Conservation (phyloP, 805 yeast species). For the Kodamaea lidongshanica region DNA sequence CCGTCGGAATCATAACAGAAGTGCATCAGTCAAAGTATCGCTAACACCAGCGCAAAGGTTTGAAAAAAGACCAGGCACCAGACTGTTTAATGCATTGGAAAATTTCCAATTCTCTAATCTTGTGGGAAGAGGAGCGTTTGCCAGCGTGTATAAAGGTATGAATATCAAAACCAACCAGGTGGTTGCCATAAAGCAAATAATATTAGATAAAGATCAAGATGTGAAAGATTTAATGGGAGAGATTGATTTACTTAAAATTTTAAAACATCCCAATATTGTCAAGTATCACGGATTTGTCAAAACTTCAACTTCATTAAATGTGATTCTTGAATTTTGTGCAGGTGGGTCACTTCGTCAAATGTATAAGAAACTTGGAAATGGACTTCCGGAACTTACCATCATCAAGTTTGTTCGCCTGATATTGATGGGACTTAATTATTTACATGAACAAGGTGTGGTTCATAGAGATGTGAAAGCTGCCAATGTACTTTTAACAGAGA, state of each 20-base stretch:
- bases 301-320: slow-evolving; percentile 45
- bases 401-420: slow-evolving; percentile 48
- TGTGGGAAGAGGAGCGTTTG: slow-evolving; percentile 89
- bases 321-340: slow-evolving; percentile 56
- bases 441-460: slow-evolving; percentile 68
- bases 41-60: slow-evolving; percentile 48
- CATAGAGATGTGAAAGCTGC: slow-evolving; percentile 94
- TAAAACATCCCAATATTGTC: slow-evolving; percentile 62
- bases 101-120: slow-evolving; percentile 52
- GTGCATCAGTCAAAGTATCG: slow-evolving; percentile 33
- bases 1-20: slow-evolving; percentile 13
- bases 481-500: slow-evolving; percentile 63
- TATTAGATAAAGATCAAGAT: slow-evolving; percentile 46
- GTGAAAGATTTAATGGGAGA: slow-evolving; percentile 53
- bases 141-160: slow-evolving; percentile 73
- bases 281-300: slow-evolving; percentile 64
- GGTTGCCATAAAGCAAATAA: slow-evolving; percentile 76
- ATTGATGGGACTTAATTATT: slow-evolving; percentile 52
- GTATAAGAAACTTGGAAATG: slow-evolving; percentile 42
- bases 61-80: slow-evolving; percentile 37
- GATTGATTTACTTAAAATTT: slow-evolving; percentile 57
- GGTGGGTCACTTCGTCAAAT: slow-evolving; percentile 60
- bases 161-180: slow-evolving; percentile 59
- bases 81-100: slow-evolving; percentile 38
- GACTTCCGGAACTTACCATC: slow-evolving; percentile 51